These are phyloP conservation scores for Pythium chondricola DNA, from an alignment of 352 stramenopile species.

Conservation along the genomic window DNA sequence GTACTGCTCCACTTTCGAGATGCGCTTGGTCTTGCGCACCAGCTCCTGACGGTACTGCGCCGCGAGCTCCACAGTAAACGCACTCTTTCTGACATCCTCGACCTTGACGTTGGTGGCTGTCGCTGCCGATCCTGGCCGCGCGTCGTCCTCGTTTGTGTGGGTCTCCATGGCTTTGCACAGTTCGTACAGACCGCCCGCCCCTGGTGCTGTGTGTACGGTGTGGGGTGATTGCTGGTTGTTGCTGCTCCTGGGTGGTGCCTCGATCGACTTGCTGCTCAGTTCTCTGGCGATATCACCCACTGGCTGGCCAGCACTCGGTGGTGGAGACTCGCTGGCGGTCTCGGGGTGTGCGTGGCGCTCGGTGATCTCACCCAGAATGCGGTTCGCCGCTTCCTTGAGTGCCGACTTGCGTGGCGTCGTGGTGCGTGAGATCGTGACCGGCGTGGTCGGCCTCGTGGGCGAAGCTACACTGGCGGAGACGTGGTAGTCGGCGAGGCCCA, in stretches of 20 bases:
- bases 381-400: constrained; percentile 31
- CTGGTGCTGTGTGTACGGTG: not conserved
- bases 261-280: not conserved
- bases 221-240: not conserved
- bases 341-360: not conserved
- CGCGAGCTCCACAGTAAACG: constrained; percentile 42
- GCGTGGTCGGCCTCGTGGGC: not conserved
- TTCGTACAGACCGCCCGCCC: constrained; percentile 3
- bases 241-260: not conserved
- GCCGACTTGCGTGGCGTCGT: constrained; percentile 15
- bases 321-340: not conserved
- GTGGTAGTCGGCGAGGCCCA: not conserved
- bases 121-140: not conserved
- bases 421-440: not conserved
- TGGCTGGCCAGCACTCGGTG: too few species aligned
- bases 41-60: constrained; percentile 52
- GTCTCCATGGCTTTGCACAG: constrained; percentile 1
- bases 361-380: constrained; percentile 22
- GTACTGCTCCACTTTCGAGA: constrained; percentile 42
- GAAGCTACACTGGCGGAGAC: not conserved
- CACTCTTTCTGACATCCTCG: constrained; percentile 40
- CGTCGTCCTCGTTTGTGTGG: not conserved
- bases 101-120: too few species aligned
- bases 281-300: too few species aligned
- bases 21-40: constrained; percentile 42